Percentiles rank a stretch among this genome's conserved stretches.
Evolutionary conservation across 2,329 filamentous ascomycete species (phyloP).

Genomic region (Metarhizium album): DNA sequence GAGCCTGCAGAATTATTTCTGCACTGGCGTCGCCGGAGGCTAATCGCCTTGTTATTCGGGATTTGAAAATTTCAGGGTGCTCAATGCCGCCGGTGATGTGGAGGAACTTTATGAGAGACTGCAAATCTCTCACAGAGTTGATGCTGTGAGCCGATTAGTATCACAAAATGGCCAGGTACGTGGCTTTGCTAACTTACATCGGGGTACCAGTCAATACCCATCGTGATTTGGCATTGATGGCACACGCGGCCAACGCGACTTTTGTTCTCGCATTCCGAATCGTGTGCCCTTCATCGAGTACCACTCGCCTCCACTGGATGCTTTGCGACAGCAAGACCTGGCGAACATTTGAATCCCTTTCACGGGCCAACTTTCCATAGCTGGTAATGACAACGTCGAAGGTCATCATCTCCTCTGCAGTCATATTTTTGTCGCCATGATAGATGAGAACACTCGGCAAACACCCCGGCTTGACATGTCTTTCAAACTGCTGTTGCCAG

Average conservation of each 20-base stretch:
- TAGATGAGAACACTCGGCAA: conserved; percentile 61
- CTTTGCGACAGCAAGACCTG: conserved; percentile 25
- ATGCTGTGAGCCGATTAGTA: conserved; percentile 35
- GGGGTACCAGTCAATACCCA: conserved; percentile 78
- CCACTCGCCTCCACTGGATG: conserved; percentile 64
- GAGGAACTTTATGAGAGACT: conserved; percentile 69
- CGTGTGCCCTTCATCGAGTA: conserved; percentile 74
- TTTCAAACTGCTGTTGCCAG: conserved; percentile 69
- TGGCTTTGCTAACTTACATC: conserved; percentile 39
- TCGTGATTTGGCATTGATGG: conserved; percentile 56
- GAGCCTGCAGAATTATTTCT: conserved; percentile 55
- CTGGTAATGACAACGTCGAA: conserved; percentile 76
- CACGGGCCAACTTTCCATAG: conserved; percentile 64
- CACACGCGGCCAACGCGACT: conserved; percentile 55
- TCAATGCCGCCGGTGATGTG: conserved; percentile 66
- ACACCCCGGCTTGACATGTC: conserved; percentile 56
- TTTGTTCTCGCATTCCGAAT: conserved; percentile 72
- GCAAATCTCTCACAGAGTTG: conserved; percentile 72
- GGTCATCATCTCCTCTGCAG: conserved; percentile 44
- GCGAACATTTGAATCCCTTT: conserved; percentile 40
- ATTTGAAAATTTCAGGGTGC: conserved; percentile 62
- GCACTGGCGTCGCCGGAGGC: conserved; percentile 44
- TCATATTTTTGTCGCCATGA: conserved; percentile 53
- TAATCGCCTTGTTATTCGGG: conserved; percentile 50
- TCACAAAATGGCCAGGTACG: neutral